These are phyloP conservation scores for Staphylotrichum longicolle DNA, from an alignment of 495 filamentous ascomycete species.

Conservation along the genomic window DNA sequence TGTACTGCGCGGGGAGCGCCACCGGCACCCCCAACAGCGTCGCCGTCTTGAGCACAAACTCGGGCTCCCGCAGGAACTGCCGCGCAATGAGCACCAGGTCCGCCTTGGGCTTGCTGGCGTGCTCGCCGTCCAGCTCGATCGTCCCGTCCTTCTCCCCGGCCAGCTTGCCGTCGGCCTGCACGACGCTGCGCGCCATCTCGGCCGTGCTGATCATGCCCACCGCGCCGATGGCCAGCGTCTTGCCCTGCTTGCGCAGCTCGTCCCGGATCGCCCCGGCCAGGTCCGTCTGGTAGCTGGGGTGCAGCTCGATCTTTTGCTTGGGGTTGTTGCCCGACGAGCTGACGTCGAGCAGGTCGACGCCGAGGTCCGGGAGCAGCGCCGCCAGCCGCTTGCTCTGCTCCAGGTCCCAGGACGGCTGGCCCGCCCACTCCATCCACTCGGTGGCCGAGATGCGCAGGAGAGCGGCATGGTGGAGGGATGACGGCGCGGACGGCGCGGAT, in stretches of 20 bases:
- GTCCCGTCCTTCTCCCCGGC: background rate
- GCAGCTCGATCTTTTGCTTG: constrained; percentile 56
- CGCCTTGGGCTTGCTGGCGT: constrained; percentile 50
- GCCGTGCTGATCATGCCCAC: constrained; percentile 69
- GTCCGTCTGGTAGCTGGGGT: constrained; percentile 59
- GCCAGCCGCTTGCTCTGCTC: constrained; percentile 61
- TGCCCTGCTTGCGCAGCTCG: constrained; percentile 53
- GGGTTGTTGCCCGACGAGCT: constrained; percentile 66
- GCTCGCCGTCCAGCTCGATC: constrained; percentile 39
- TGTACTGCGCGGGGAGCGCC: constrained; percentile 55
- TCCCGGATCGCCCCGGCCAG: constrained; percentile 60
- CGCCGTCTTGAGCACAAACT: constrained; percentile 62
- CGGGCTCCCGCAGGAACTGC: constrained; percentile 65
- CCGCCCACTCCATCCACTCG: constrained; percentile 64
- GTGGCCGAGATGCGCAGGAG: constrained; percentile 66
- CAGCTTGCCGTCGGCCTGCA: constrained; percentile 44
- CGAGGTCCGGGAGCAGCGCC: constrained; percentile 59
- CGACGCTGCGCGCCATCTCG: constrained; percentile 55
- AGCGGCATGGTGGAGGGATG: constrained; percentile 61
- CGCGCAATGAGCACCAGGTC: constrained; percentile 64
- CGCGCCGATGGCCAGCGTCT: constrained; percentile 62
- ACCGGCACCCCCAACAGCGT: constrained; percentile 59
- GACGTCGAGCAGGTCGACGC: constrained; percentile 75
- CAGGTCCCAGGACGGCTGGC: constrained; percentile 61
- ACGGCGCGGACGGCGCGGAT: constrained; percentile 46